Conservation (phyloP, 2,329 filamentous ascomycete species). For the Botrytis aclada region DNA sequence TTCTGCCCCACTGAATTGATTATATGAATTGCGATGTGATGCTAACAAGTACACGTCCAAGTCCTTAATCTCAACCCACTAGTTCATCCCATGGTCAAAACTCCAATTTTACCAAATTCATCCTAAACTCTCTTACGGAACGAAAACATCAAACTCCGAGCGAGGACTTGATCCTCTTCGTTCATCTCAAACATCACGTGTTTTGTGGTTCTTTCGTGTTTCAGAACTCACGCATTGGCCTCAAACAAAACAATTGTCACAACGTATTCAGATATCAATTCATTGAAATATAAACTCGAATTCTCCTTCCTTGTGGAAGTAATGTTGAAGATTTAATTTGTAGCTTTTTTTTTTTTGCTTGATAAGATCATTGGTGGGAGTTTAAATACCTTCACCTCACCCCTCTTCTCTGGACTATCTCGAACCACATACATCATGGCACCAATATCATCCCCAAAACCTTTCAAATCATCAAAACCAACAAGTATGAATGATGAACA, state of each 20-base stretch:
- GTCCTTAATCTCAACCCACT: background rate
- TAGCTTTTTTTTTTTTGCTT: background rate
- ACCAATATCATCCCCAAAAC: slow-evolving; percentile 21
- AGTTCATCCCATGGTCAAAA: background rate
- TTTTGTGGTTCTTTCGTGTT: slow-evolving; percentile 22
- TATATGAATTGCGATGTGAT: background rate
- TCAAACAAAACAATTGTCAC: slow-evolving; percentile 17
- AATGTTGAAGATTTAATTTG: background rate
- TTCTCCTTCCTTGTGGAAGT: background rate
- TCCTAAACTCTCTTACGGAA: slow-evolving; percentile 1
- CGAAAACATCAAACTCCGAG: background rate
- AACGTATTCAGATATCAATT: slow-evolving; percentile 18
- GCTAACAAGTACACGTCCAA: background rate
- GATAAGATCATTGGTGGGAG: background rate
- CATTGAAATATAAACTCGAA: background rate
- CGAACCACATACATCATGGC: slow-evolving; percentile 24
- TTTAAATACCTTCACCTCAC: background rate
- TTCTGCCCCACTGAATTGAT: background rate
- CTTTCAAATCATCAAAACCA: slow-evolving; percentile 14
- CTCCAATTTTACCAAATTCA: slow-evolving; percentile 4
- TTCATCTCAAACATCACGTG: slow-evolving; percentile 15
- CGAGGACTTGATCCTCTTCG: background rate
- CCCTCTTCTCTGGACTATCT: background rate
- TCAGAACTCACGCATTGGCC: slow-evolving; percentile 29
- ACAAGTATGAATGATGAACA: slow-evolving; percentile 9